Evolutionary conservation across 352 stramenopile genomes (phyloP), one percentile per base, ranked within the genome.

Genomic region (Phytophthora boehmeriae): DNA sequence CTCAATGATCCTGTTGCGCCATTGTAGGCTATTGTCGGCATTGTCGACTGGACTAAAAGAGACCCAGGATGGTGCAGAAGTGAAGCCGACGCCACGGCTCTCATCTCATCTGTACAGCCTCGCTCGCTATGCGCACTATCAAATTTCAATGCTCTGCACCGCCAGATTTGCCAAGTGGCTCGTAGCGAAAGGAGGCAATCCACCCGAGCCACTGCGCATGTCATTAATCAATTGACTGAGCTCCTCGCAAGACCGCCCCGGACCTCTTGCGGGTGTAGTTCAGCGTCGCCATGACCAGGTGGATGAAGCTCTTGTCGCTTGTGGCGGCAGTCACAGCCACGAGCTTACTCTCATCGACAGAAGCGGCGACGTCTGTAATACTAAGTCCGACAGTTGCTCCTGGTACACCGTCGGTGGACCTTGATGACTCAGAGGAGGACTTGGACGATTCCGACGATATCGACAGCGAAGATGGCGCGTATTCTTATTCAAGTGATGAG

Each of bases 391-490:
- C 38, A 17, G 19, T 16, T 11, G 19, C 38, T 4, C 38, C 38
- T 11, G 22, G 13, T 22, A 17, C 16, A 16, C 20, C 38, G 14
- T 22, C 38, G 22, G 14, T 11, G 6, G 38, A 44, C 19, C 5
- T 44, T 8, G 38, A 44, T 22, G 38, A 44, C 6, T 44, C 38
- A 44, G 38, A 44, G 0, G 38, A 44, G 9, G 34, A 39, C 14
- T 4, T 16, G 34, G 14, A n/a, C 34, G 38, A 44, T 22, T 44
- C 38, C 11, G 38, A 44, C 16, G 38, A 44, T 8, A 22, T 44
- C 5, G 38, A 17, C n/a, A 23, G 45, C 41, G 44, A 60, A 43
- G 53, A 36, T 42, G 38, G 36, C 48, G 25, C 25, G 25, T 30
- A 30, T 30, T 30, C 25, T 6, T 30, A 30, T 6, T 30, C 25